Base-by-base conservation (phyloP, 2,329 filamentous ascomycete genomes). In the Calonectria montana region DNA sequence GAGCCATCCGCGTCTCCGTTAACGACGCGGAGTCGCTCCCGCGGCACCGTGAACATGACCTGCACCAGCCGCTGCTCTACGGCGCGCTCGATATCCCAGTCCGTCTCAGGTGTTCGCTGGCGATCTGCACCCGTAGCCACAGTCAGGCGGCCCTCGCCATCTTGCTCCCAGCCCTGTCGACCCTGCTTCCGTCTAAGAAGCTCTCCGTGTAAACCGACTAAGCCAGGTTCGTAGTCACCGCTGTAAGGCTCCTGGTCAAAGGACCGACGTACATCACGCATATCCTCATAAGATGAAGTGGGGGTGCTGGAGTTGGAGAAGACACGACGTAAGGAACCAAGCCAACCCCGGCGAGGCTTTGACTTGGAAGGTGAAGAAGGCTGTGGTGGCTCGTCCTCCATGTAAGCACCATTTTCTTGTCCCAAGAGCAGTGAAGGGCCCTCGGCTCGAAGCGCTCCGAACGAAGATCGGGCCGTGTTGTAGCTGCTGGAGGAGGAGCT, bases 11-110 rank as follows among this genome's bases (percentile, higher is more conserved):
- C 81, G 41, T 93, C 93, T 63, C 90, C 92, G 81, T 98, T 98
- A 23, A 98, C 96, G n/a, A 98, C 95, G 29, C 96, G 87, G 74
- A 98, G 84, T 77, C 91, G 91, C 82, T 96, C 93, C 82, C 93
- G 95, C 2, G 97, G 96, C 72, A 98, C 95, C 0, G 96, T 98
- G 83, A 98, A 98, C 90, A 97, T 97, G 80, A 95, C 90, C 82
- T 96, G 94, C 72, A 96, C 93, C 10, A 94, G 86, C 25, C 93
- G 85, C 70, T 89, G 89, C 83, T 94, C 92, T 1, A 93, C 90
- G 2, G 93, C 93, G 67, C 89, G 87, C 81, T 96, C 94, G 45
- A 96, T 90, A 77, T 95, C 94, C 93, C 93, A 94, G 67, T 95
- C 93, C 82, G 91, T 92, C 67, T 93, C 91, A 37, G 69, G 69